Evolutionary conservation across 2,329 filamentous ascomycete genomes (phyloP).

Genomic region (Verticillium longisporum): DNA sequence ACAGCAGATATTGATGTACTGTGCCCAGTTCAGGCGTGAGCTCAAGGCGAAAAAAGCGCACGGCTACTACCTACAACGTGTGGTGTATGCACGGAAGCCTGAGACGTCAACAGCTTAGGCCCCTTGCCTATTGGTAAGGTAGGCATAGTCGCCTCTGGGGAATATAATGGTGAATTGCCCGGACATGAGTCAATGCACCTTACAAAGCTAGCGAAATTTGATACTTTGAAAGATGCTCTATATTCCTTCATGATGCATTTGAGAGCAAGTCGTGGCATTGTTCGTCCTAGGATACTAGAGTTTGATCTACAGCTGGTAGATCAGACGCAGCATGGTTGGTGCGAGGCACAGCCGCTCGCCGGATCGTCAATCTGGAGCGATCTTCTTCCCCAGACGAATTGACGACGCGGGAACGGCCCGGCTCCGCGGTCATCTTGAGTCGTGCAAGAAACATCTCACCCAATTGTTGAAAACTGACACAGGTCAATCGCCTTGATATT

Average conservation of each 20-base stretch:
- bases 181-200: background rate
- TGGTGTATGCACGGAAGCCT: conserved; percentile 21
- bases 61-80: conserved; percentile 19
- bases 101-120: background rate
- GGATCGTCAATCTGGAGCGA: background rate
- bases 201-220: background rate
- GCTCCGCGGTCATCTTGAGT: too few species aligned
- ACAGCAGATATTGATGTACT: conserved; percentile 24
- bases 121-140: background rate
- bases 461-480: too few species aligned
- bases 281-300: background rate
- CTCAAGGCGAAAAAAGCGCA: conserved; percentile 20
- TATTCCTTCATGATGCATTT: too few species aligned
- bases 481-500: too few species aligned
- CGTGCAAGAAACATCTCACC: too few species aligned
- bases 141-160: background rate
- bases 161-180: too few species aligned
- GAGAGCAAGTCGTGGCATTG: too few species aligned
- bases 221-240: too few species aligned
- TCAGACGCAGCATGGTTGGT: background rate
- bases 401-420: too few species aligned
- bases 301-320: background rate
- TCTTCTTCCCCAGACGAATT: background rate
- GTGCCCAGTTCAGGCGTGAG: conserved; percentile 24
- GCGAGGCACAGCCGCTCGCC: background rate